These are phyloP conservation scores for Lasiosphaeria miniovina DNA, from an alignment of 495 filamentous ascomycete genomes.

Conservation along the genomic window DNA sequence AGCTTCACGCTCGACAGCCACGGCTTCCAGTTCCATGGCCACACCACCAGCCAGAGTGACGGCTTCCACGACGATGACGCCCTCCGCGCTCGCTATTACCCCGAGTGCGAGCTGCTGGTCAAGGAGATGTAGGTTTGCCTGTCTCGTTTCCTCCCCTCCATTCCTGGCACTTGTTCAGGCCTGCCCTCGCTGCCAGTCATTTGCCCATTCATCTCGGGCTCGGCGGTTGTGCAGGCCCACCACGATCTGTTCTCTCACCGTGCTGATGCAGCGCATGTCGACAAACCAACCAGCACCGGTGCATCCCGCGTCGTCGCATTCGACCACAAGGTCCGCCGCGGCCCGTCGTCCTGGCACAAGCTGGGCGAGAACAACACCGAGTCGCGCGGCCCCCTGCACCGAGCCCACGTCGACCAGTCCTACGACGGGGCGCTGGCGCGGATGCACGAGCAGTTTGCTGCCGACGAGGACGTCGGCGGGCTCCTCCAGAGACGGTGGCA, in stretches of 20 bases:
- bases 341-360: slow-evolving; percentile 36
- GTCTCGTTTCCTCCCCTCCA: too few relatives aligned
- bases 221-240: too few relatives aligned
- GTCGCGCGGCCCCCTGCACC: slow-evolving; percentile 59
- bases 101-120: slow-evolving; percentile 58
- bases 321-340: slow-evolving; percentile 69
- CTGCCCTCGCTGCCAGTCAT: too few relatives aligned
- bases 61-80: slow-evolving; percentile 33
- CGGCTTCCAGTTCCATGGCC: slow-evolving; percentile 37
- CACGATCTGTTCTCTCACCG: too few relatives aligned
- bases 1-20: slow-evolving; percentile 36
- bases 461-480: slow-evolving; percentile 45
- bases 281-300: neutral
- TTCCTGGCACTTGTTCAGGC: too few relatives aligned
- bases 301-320: slow-evolving; percentile 53
- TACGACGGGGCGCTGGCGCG: slow-evolving; percentile 56
- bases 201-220: too few relatives aligned
- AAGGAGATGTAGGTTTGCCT: slow-evolving; percentile 49
- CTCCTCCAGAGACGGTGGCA: slow-evolving; percentile 60
- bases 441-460: slow-evolving; percentile 52
- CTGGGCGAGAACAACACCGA: slow-evolving; percentile 27
- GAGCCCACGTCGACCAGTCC: slow-evolving; percentile 71
- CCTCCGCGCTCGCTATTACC: slow-evolving; percentile 59
- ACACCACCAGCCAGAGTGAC: slow-evolving; percentile 8
- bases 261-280: too few relatives aligned